These are phyloP conservation scores for Taxawa tesnikishii DNA, from an alignment of 2,329 filamentous ascomycete species.

Conservation along the genomic window DNA sequence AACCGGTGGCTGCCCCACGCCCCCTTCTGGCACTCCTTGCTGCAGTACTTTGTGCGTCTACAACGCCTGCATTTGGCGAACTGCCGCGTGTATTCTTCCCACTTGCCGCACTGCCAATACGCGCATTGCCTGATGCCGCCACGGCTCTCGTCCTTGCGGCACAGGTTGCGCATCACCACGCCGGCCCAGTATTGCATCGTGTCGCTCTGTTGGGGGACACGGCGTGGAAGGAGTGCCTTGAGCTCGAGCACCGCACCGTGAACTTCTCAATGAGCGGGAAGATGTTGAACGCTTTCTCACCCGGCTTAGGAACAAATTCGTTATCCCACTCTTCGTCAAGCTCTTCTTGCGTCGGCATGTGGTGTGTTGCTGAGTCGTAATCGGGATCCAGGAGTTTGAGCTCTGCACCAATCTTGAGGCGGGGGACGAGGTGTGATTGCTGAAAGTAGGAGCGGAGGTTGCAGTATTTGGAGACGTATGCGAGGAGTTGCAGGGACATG, in stretches of 20 bases:
- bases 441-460: conserved; percentile 93
- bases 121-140: conserved; percentile 95
- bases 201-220: conserved; percentile 27
- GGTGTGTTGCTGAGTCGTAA: conserved; percentile 25
- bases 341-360: conserved; percentile 34
- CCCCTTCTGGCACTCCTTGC: conserved; percentile 98
- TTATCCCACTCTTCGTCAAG: conserved; percentile 76
- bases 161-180: conserved; percentile 97
- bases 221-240: conserved; percentile 57
- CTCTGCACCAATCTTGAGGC: conserved; percentile 79
- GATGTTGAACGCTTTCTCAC: conserved; percentile 51
- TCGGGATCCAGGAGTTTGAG: conserved; percentile 68
- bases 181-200: conserved; percentile 99
- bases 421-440: conserved; percentile 82
- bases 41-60: conserved; percentile 96
- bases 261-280: conserved; percentile 98
- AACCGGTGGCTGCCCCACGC: conserved; percentile 97
- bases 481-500: conserved; percentile 92
- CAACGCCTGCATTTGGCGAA: conserved; percentile 97
- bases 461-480: conserved; percentile 98
- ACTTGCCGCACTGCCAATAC: conserved; percentile 96
- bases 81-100: conserved; percentile 92
- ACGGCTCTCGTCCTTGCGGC: conserved; percentile 89
- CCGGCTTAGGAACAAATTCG: conserved; percentile 47
- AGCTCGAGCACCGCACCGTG: conserved; percentile 53